These are phyloP conservation scores for Ophiostoma australiae DNA, from an alignment of 2,329 filamentous ascomycete species.

Conservation along the genomic window DNA sequence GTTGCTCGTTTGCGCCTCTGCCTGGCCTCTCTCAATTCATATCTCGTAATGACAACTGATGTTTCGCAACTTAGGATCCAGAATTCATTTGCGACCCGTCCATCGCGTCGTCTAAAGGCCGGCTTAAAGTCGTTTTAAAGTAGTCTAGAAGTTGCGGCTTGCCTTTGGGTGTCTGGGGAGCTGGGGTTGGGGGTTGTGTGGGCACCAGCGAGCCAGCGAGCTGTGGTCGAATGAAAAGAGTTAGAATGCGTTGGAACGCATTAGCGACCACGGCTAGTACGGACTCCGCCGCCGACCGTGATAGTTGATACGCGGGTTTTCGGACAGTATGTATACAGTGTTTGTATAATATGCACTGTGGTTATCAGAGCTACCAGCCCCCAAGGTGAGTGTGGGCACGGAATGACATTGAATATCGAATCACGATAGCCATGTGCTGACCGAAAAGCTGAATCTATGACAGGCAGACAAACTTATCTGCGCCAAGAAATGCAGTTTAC, in stretches of 20 bases:
- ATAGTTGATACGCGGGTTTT: conserved; percentile 10
- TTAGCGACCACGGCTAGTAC: conserved; percentile 13
- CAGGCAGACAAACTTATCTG: conserved; percentile 5
- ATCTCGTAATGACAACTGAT: conserved; percentile 2
- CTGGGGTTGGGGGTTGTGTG: background rate
- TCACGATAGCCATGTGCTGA: conserved; percentile 3
- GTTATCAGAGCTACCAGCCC: conserved; percentile 4
- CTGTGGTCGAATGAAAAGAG: conserved; percentile 5
- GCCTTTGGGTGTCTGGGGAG: background rate
- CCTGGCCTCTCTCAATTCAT: background rate
- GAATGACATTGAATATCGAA: background rate
- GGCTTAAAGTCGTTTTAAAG: conserved; percentile 2
- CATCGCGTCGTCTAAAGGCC: conserved; percentile 3
- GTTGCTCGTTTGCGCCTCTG: background rate
- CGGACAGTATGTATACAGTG: conserved; percentile 8
- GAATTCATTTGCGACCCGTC: background rate
- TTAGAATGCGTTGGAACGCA: background rate
- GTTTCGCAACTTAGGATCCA: conserved; percentile 1
- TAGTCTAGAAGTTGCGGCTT: background rate
- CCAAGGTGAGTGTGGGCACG: background rate
- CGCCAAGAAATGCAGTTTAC: background rate
- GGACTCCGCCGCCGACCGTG: conserved; percentile 17
- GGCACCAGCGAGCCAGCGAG: background rate
- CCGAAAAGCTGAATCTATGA: background rate
- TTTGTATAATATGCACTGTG: background rate